These are phyloP conservation scores for Silene uniflora DNA, from an alignment of 148 eudicot species.

Conservation along the genomic window DNA sequence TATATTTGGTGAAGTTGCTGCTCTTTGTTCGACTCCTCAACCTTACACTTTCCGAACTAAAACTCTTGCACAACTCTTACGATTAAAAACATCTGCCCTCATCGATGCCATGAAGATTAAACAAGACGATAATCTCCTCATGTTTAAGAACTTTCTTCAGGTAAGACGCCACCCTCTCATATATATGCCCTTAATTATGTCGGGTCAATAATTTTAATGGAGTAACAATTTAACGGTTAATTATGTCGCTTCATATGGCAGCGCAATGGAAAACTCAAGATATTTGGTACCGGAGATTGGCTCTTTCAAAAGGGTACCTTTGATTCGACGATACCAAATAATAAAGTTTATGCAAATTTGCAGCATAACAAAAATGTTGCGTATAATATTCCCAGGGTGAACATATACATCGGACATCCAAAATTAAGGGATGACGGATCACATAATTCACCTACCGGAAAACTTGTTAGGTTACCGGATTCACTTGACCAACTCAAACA, in stretches of 20 bases:
- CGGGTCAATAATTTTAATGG: background rate
- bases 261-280: slow-evolving; percentile 24
- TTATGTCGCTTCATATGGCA: background rate
- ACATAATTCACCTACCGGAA: slow-evolving; percentile 17
- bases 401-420: slow-evolving; percentile 51
- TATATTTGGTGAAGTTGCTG: slow-evolving; percentile 86
- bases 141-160: slow-evolving; percentile 72
- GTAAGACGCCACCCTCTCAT: slow-evolving; percentile 20
- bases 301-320: slow-evolving; percentile 19
- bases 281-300: slow-evolving; percentile 22
- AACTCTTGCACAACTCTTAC: slow-evolving; percentile 69
- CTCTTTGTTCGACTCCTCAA: slow-evolving; percentile 65
- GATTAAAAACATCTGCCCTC: slow-evolving; percentile 50
- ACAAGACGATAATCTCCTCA: slow-evolving; percentile 50
- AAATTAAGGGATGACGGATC: slow-evolving; percentile 19
- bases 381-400: slow-evolving; percentile 39
- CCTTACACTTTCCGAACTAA: slow-evolving; percentile 62
- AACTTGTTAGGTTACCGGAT: slow-evolving; percentile 52
- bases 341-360: background rate
- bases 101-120: slow-evolving; percentile 50
- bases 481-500: slow-evolving; percentile 53
- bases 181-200: slow-evolving; percentile 4
- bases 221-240: too few relatives aligned
- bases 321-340: background rate
- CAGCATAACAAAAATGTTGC: slow-evolving; percentile 1